Evolutionary conservation across 331 rosid genomes (phyloP).

Genomic region (Ulmus americana): DNA sequence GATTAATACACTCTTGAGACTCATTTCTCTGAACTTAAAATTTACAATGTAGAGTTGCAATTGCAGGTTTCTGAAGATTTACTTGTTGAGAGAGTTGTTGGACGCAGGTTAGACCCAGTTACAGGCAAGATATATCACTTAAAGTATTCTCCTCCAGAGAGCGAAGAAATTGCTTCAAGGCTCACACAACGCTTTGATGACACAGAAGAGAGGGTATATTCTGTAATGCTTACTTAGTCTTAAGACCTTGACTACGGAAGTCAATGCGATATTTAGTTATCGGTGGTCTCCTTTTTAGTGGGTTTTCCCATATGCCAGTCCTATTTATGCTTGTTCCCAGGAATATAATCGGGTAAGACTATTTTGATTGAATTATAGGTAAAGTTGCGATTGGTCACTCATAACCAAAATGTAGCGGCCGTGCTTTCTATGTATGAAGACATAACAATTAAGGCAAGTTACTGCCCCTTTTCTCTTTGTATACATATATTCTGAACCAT

Average conservation of each 20-base stretch:
- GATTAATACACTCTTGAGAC: neutral
- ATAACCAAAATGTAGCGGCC: constrained; percentile 82
- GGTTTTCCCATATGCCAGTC: neutral
- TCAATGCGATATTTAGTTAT: neutral
- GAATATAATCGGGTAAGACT: neutral
- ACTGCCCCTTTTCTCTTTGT: constrained; percentile 2
- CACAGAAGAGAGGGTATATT: constrained; percentile 74
- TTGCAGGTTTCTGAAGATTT: constrained; percentile 75
- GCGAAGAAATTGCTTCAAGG: constrained; percentile 71
- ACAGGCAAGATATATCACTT: constrained; percentile 89
- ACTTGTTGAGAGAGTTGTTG: constrained; percentile 90
- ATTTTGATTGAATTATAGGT: constrained; percentile 42
- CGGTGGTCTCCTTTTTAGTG: constrained; percentile 7
- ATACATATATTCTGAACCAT: neutral
- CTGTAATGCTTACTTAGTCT: neutral
- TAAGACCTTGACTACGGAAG: constrained; percentile 6
- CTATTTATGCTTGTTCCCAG: neutral
- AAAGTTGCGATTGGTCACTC: constrained; percentile 73
- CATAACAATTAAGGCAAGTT: constrained; percentile 58
- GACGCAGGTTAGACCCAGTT: constrained; percentile 87
- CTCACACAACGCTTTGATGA: constrained; percentile 94
- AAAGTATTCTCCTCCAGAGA: constrained; percentile 86
- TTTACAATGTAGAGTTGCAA: constrained; percentile 10
- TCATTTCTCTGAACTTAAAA: neutral
- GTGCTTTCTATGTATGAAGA: constrained; percentile 70